These are phyloP conservation scores for Cicer cuneatum DNA, from an alignment of 306 rosid genomes.

Conservation along the genomic window DNA sequence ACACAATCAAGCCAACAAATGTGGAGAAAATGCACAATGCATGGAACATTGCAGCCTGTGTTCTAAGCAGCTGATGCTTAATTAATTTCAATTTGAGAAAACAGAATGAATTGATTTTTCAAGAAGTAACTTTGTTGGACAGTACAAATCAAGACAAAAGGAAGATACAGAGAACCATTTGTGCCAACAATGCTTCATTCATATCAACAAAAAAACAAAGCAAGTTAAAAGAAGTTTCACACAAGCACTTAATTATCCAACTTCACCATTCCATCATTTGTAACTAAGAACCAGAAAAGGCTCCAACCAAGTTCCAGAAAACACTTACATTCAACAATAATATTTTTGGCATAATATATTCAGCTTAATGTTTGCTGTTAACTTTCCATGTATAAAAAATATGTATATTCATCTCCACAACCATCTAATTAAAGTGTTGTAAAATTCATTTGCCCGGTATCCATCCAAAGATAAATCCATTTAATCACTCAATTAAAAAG, in stretches of 20 bases:
- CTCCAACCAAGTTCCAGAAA: slow-evolving; percentile 18
- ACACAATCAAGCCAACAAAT: slow-evolving; percentile 9
- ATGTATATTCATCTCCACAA: slow-evolving; percentile 10
- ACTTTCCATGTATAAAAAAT: background rate
- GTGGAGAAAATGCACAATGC: background rate
- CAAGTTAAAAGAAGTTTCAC: slow-evolving; percentile 2
- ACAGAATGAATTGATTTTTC: background rate
- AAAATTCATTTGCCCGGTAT: background rate
- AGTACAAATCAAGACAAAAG: background rate
- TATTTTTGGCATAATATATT: background rate
- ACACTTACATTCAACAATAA: background rate
- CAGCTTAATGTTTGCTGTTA: background rate
- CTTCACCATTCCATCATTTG: slow-evolving; percentile 16
- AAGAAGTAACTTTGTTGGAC: background rate
- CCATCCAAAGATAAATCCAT: background rate
- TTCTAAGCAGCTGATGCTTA: background rate
- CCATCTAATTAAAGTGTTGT: background rate
- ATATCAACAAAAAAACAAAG: slow-evolving; percentile 4
- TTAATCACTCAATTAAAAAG: background rate
- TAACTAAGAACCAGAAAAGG: slow-evolving; percentile 19
- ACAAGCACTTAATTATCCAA: slow-evolving; percentile 12
- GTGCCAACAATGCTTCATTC: background rate
- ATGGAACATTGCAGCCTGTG: background rate
- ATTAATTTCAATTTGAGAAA: background rate
- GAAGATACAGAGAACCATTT: background rate